Percentiles rank a stretch among this genome's conserved stretches.
These are phyloP conservation scores for Turritis glabra DNA, from an alignment of 345 rosid genomes.

Conservation along the genomic window DNA sequence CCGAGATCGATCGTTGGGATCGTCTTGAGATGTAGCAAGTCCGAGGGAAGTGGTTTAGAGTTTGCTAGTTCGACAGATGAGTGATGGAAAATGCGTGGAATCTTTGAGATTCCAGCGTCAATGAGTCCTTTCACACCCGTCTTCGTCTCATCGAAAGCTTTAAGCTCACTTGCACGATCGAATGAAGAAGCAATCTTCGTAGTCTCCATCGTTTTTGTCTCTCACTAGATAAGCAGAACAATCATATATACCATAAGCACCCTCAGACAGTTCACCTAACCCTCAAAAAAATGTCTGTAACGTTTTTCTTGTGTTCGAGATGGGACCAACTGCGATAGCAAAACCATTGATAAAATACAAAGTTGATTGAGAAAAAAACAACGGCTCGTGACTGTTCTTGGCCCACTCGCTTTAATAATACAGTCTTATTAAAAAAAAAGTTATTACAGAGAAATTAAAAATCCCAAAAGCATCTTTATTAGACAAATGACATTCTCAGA, in stretches of 20 bases:
- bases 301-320: background rate
- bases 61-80: background rate
- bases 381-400: background rate
- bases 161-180: constrained; percentile 28
- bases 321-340: background rate
- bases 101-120: constrained; percentile 31
- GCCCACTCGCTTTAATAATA: background rate
- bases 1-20: constrained; percentile 35
- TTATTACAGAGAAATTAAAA: background rate
- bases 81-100: constrained; percentile 39
- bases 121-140: constrained; percentile 44
- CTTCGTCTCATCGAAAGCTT: constrained; percentile 43
- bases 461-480: background rate
- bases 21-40: background rate
- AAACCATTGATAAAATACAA: background rate
- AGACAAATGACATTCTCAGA: constrained; percentile 19
- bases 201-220: constrained; percentile 8
- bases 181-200: constrained; percentile 6
- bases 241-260: background rate
- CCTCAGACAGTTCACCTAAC: background rate
- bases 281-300: background rate
- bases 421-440: background rate
- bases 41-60: background rate
- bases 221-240: background rate
- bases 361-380: background rate